Base-by-base conservation (phyloP, 2,329 filamentous ascomycete genomes). In the Pseudogymnoascus sp. region DNA sequence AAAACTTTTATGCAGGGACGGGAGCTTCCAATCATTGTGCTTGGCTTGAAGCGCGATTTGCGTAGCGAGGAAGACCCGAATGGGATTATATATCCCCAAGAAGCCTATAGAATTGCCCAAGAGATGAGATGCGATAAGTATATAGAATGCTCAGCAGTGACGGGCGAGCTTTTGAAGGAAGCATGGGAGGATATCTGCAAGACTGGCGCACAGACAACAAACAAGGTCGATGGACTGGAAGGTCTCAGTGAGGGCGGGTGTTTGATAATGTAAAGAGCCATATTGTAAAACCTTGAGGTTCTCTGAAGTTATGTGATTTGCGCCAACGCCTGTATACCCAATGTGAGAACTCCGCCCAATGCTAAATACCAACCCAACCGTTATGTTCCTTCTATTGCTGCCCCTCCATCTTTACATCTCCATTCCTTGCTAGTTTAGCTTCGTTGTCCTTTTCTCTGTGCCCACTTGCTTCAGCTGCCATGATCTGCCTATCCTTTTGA, bases 71-170 rank as follows among this genome's bases (percentile, higher is more conserved):
- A 74, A 10, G 82, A 85, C 65, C 81, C 81, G 2, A 82, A 83
- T 61, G 81, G 81, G 28, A 77, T 80, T 64, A 81, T 85, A 58
- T 80, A 82, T 62, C 83, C 83, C 9, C 79, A 85, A 62, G 83
- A 85, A 69, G 82, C 76, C 1, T 82, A 83, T 66, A 75, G 75
- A 23, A 69, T 78, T 57, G 77, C 82, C 19, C 81, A 84, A 66
- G 76, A 78, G 64, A 76, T 85, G 75, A 74, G 82, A 58, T 81
- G 77, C 52, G 83, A 86, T 70, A 80, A 79, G 63, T 86, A 85
- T 65, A 78, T 84, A 68, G 83, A 86, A 66, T 86, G 82, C 71
- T 84, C 82, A 1, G 81, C 82, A 5, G 72, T 79, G 55, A 83
- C 81, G 3, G 82, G 82, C 13, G 81, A 84, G 71, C 74, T 85